Evolutionary conservation across 768 basidiomycete species (phyloP), one percentile per base, ranked within the genome.

Genomic region (Leucosporidium creatinivorum): DNA sequence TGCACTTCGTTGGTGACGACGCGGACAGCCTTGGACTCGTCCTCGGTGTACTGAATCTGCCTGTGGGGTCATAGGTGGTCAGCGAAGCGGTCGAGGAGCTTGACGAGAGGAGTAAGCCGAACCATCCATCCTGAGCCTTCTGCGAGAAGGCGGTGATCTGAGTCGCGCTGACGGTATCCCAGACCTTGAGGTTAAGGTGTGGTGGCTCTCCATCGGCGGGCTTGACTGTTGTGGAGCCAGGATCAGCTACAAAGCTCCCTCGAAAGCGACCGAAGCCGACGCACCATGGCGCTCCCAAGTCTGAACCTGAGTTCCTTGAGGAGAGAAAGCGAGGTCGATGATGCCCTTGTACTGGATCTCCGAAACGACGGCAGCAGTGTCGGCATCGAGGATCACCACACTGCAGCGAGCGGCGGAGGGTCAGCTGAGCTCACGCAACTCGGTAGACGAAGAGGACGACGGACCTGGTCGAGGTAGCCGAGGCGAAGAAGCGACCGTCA

Each of bases 171-270:
- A 86, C 87, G 19, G 84, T 86, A 71, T 88, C 88, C 82, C 93
- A 99, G 71, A 97, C 83, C 67, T 89, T 86, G 67, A 93, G 85
- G 78, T 99, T 99, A 81, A 89, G 93, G 83, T 94, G 89, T 79
- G 92, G 91, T 3, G 84, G 70, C 55, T 72, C 77, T 63, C 89
- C 91, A 72, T 93, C 93, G 77, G 92, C 93, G 59, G 89, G 84
- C 80, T 96, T 96, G 74, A 86, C 85, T 84, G 70, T 21, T 5
- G 4, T 10, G 15, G 21, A 31, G 9, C 9, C n/a, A 33, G 17
- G 47, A n/a, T 61, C 58, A 36, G 61, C 31, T n/a, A 0, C 4
- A 30, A 2, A 10, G 0, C 3, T 1, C 12, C 44, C 61, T 36
- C 26, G 47, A 33, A 33, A 59, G 44, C 39, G 49, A 39, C 55